Conservation (phyloP, 2,329 filamentous ascomycete genomes). For the Triangularia setosa region DNA sequence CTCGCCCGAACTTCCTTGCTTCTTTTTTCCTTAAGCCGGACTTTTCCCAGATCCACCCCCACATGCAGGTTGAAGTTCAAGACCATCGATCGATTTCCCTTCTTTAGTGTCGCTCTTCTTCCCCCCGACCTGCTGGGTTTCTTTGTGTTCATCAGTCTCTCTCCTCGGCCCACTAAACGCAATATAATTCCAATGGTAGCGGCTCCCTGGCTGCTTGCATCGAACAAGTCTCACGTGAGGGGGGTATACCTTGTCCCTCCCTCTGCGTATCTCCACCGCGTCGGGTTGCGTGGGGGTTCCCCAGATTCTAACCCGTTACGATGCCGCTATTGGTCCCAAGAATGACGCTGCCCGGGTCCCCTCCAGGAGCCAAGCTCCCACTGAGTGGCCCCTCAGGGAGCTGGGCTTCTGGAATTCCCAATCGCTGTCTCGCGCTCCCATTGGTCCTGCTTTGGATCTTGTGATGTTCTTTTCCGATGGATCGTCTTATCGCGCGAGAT, state of each 20-base stretch:
- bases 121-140: background rate
- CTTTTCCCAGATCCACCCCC: background rate
- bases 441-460: background rate
- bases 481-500: conserved; percentile 1
- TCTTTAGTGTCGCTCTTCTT: background rate
- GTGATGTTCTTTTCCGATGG: background rate
- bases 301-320: background rate
- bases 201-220: background rate
- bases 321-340: background rate
- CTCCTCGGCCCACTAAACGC: background rate
- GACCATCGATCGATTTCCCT: background rate
- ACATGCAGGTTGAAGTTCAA: background rate
- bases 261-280: background rate
- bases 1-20: background rate
- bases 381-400: background rate
- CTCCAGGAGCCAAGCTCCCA: background rate
- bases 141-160: background rate
- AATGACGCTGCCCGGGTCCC: background rate
- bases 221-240: conserved; percentile 4
- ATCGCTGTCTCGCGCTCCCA: background rate
- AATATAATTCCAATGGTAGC: background rate
- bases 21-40: background rate
- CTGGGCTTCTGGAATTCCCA: background rate
- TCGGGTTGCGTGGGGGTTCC: background rate
- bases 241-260: background rate